Base-by-base conservation (phyloP, 2,329 filamentous ascomycete species). In the Beauveria caledonica region DNA sequence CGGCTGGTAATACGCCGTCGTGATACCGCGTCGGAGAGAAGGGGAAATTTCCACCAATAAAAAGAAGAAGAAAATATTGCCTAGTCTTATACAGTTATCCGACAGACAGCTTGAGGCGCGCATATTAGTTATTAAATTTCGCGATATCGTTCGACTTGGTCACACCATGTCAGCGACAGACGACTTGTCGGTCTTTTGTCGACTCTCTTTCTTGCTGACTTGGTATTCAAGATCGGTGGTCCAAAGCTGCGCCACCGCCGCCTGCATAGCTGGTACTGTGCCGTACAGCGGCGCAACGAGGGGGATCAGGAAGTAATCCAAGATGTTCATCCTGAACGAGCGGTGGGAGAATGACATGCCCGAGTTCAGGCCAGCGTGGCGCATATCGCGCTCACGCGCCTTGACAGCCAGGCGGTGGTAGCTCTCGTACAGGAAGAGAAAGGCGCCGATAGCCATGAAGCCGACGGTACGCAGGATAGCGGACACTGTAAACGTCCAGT, bases 221-320 rank as follows among this genome's bases (percentile, higher is more conserved):
- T 84, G 82, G 72, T 90, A 90, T 11, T 87, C 84, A 65, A 90
- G 70, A 60, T 87, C 78, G 39, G 86, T 75, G 0, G 85, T 88
- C 81, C 86, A 90, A 68, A 90, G 84, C 69, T 90, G 87, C 68
- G 79, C 83, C 59, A 89, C 72, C 64, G 87, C 82, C 2, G 87
- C 87, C 64, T 89, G 85, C 5, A 85, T 77, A 48, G 84, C 83
- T 0, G 87, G 87, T 19, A 89, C 80, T 0, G 85, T 81, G 19
- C 87, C 87, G 66, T 85, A 90, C 3, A 89, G 65, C 1, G 86
- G 85, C 5, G 86, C 87, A 10, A 88, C 85, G 10, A 89, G 69
- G 0, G 87, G 87, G 25, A 88, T 86, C 68, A 85, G 77, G 61
- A 84, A 67, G 63, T 87, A 87, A 71, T 90, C 87, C 49, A 83